phyloP scores from a whole-genome alignment of 495 filamentous ascomycete genomes.

The Daldinia vernicosa region DNA sequence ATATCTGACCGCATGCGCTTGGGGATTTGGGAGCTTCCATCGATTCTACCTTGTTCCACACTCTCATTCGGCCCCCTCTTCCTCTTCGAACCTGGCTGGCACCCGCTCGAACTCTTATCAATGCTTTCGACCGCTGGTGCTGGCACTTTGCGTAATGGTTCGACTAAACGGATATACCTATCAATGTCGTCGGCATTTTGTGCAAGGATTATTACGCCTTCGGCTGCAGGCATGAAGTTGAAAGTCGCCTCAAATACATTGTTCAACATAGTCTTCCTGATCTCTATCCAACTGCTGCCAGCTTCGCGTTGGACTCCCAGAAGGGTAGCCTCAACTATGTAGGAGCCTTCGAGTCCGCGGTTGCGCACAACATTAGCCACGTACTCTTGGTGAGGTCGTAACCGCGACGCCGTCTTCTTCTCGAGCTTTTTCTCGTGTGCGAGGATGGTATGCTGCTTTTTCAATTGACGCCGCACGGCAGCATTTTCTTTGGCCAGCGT shows the following conservation, averaged over 20 bases:
- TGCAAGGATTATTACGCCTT: slow-evolving; percentile 16
- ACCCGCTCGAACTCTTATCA: not conserved
- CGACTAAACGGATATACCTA: not conserved
- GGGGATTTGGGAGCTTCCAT: not conserved
- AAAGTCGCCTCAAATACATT: slow-evolving; percentile 15
- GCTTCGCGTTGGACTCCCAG: not conserved
- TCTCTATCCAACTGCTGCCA: slow-evolving; percentile 11
- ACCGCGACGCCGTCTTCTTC: not conserved
- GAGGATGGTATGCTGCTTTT: not conserved
- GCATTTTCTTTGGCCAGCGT: slow-evolving; percentile 15
- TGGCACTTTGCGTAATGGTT: not conserved
- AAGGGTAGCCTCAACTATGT: slow-evolving; percentile 9
- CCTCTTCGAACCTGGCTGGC: slow-evolving; percentile 12
- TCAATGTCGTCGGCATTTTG: not conserved
- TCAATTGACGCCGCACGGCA: slow-evolving; percentile 10
- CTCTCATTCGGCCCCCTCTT: slow-evolving; percentile 2
- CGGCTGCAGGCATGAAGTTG: slow-evolving; percentile 9
- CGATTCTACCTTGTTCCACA: not conserved
- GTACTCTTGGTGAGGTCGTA: slow-evolving; percentile 14
- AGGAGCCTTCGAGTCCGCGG: slow-evolving; percentile 10
- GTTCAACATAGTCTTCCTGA: slow-evolving; percentile 6
- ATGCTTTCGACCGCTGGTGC: not conserved
- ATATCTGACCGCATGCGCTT: slow-evolving; percentile 14
- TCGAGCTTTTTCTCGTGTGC: slow-evolving; percentile 8
- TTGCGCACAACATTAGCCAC: not conserved